Evolutionary conservation across 176 grass and related monocot genomes (phyloP), one percentile per base, ranked within the genome.

Genomic region (Areca catechu): DNA sequence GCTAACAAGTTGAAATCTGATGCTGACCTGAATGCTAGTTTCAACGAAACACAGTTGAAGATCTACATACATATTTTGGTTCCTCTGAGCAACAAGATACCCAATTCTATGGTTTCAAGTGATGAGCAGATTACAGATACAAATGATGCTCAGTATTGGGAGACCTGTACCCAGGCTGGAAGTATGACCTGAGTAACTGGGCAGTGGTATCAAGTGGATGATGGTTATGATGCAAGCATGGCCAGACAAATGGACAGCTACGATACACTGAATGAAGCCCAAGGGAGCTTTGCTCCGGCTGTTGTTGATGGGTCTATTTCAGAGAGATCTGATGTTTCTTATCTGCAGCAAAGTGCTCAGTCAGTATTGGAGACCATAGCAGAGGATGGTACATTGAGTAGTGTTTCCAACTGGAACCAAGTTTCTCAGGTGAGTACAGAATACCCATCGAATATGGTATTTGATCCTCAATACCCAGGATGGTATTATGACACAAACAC

Each of bases 401-500:
- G 17, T 30, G 72, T 15, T 51, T 67, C 60, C 3, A 66, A 68
- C 49, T 87, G 68, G 81, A 80, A 67, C 17, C 76, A 70, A 54
- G 69, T 29, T 54, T 67, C 51, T 67, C 65, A 43, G 2, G 49
- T 4, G 0, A 25, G 15, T 48, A 60, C 21, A 0, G 84, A 89
- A 19, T 98, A 92, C 70, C 94, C 94, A 43, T 49, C 84, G 3
- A 98, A 98, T 77, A 89, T 98, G 81, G 52, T 89, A 17, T 93
- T 98, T 65, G 89, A 98, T 9, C 58, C 88, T 0, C 78, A 86
- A 62, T 98, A 98, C 55, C 94, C 79, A 0, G 84, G 88, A 55
- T 98, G 87, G 87, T 98, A 89, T 70, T 98, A 85, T 9, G 94
- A 98, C 52, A 98, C 84, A 50, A 85, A 79, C 73, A 98, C 63